Conservation (phyloP, 257 asterid species). For the Plantago elongata region DNA sequence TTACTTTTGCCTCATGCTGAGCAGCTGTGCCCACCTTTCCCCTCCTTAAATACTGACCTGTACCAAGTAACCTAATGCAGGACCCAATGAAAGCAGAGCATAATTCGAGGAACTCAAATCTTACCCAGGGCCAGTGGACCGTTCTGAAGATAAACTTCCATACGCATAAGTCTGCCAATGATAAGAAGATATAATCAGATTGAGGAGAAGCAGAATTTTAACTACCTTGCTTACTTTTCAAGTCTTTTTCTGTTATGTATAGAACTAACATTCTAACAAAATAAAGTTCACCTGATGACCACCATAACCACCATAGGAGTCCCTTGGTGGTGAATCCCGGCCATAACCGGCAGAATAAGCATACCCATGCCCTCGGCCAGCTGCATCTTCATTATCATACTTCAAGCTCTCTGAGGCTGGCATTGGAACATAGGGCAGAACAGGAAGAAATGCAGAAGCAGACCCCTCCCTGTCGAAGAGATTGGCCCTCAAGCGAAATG, state of each 20-base stretch:
- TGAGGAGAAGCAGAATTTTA: not conserved
- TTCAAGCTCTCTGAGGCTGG: constrained; percentile 53
- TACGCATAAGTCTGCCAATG: constrained; percentile 54
- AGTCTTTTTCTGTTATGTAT: not conserved
- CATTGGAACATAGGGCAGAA: constrained; percentile 78
- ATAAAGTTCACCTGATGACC: constrained; percentile 49
- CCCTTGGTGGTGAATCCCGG: constrained; percentile 51
- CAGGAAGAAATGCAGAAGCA: constrained; percentile 62
- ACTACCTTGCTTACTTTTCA: constrained; percentile 16
- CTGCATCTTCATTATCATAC: constrained; percentile 67
- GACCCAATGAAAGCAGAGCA: not conserved
- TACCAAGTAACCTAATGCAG: not conserved
- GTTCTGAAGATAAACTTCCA: constrained; percentile 75
- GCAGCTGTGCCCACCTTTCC: too few relatives aligned
- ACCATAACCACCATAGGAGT: constrained; percentile 62
- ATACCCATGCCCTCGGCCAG: constrained; percentile 66
- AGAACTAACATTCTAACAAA: not conserved
- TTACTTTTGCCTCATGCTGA: too few relatives aligned
- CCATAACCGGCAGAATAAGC: constrained; percentile 72
- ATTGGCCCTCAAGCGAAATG: constrained; percentile 88
- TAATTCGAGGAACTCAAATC: constrained; percentile 9
- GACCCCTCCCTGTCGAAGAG: constrained; percentile 89
- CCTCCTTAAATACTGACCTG: too few relatives aligned
- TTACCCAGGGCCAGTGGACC: constrained; percentile 80
- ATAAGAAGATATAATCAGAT: constrained; percentile 8